Conservation (phyloP, 2,329 filamentous ascomycete genomes). For the Beauveria australis region DNA sequence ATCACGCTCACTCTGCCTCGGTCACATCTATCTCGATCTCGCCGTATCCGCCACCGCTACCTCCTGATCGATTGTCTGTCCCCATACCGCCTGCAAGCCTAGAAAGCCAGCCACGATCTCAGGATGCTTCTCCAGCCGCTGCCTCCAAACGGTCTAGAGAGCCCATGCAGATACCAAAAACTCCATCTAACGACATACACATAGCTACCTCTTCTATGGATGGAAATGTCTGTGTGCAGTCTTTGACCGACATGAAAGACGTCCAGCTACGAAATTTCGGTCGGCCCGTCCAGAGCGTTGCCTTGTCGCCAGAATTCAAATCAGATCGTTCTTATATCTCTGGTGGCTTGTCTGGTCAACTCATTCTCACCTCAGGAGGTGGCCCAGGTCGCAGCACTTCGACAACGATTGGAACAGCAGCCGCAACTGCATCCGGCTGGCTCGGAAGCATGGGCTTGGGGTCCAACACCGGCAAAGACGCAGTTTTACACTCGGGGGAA, state of each 20-base stretch:
- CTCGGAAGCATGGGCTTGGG: slow-evolving; percentile 80
- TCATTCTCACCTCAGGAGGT: slow-evolving; percentile 79
- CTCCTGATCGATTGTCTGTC: not conserved
- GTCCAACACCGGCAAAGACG: slow-evolving; percentile 72
- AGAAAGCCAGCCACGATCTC: slow-evolving; percentile 19
- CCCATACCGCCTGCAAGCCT: slow-evolving; percentile 19
- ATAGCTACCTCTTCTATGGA: slow-evolving; percentile 92
- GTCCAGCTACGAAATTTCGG: slow-evolving; percentile 90
- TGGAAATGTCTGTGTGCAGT: slow-evolving; percentile 88
- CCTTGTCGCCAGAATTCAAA: slow-evolving; percentile 91
- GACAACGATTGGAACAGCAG: slow-evolving; percentile 75
- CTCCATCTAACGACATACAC: slow-evolving; percentile 82
- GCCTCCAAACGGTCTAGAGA: slow-evolving; percentile 45
- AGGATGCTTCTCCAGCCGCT: slow-evolving; percentile 38
- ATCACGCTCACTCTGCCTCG: slow-evolving; percentile 87
- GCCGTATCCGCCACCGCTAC: slow-evolving; percentile 56
- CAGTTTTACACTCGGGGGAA: slow-evolving; percentile 82
- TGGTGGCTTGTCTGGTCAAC: slow-evolving; percentile 77
- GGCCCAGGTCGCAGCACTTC: slow-evolving; percentile 75
- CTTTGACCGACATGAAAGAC: slow-evolving; percentile 78
- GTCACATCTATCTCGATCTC: slow-evolving; percentile 87
- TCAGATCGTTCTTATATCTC: slow-evolving; percentile 84
- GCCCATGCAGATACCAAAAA: slow-evolving; percentile 54
- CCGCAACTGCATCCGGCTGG: slow-evolving; percentile 82
- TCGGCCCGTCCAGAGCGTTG: slow-evolving; percentile 82